A percentile compares a stretch with the other conserved stretches of the same genome.
Evolutionary conservation across 352 stramenopile species (phyloP).

Genomic region (Phytophthora tubulina): DNA sequence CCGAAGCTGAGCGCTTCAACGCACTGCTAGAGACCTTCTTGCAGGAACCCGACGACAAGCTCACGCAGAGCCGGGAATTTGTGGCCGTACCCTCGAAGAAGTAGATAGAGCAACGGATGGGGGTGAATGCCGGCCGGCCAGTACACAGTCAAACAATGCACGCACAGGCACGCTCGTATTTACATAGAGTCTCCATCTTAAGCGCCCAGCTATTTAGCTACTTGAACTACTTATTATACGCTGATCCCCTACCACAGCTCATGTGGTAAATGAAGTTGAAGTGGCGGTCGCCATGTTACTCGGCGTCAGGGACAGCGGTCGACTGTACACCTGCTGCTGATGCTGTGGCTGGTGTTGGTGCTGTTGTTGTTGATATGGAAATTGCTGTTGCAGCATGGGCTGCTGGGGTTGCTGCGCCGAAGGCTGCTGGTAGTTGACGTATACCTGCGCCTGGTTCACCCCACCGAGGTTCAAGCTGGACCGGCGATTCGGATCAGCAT

Average conservation of each 20-base stretch:
- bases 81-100: conserved; percentile 57
- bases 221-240: conserved; percentile 51
- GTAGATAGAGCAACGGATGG: conserved; percentile 11
- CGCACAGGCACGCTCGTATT: conserved; percentile 39
- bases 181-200: conserved; percentile 47
- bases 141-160: conserved; percentile 37
- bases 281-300: conserved; percentile 34
- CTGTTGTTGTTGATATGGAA: conserved; percentile 36
- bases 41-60: conserved; percentile 81
- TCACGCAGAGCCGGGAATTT: conserved; percentile 85
- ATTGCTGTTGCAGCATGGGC: conserved; percentile 37
- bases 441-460: conserved; percentile 29
- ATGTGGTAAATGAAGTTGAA: conserved; percentile 45
- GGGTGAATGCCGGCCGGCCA: neutral
- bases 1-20: conserved; percentile 66
- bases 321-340: conserved; percentile 36
- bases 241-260: conserved; percentile 22
- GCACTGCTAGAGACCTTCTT: conserved; percentile 69
- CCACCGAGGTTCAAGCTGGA: conserved; percentile 34
- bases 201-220: conserved; percentile 39
- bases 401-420: conserved; percentile 37
- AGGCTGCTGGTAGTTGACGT: conserved; percentile 39
- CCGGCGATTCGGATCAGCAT: conserved; percentile 36
- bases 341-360: conserved; percentile 31
- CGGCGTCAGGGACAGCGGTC: conserved; percentile 37